These are phyloP conservation scores for Apiospora arundinis DNA, from an alignment of 2,329 filamentous ascomycete species.

Conservation along the genomic window DNA sequence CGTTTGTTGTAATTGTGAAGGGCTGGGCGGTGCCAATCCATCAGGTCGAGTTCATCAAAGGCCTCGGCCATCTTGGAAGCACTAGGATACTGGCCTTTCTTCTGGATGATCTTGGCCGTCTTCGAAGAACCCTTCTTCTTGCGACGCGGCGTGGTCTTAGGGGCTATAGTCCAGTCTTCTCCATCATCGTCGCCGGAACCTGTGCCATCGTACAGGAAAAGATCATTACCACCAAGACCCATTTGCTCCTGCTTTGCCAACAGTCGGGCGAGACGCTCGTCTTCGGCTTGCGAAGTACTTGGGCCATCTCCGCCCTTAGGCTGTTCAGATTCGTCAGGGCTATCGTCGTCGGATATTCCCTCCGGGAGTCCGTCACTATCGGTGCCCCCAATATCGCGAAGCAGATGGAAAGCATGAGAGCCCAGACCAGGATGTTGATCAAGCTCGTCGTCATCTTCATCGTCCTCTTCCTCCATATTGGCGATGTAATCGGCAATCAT, in stretches of 20 bases:
- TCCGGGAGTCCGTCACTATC: slow-evolving; percentile 46
- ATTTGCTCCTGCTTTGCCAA: slow-evolving; percentile 68
- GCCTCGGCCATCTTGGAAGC: slow-evolving; percentile 52
- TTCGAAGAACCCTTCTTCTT: slow-evolving; percentile 38
- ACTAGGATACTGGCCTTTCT: slow-evolving; percentile 44
- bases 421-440: slow-evolving; percentile 31
- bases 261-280: slow-evolving; percentile 67
- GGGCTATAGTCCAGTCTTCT: slow-evolving; percentile 35
- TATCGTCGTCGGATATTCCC: slow-evolving; percentile 39
- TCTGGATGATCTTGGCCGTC: slow-evolving; percentile 34
- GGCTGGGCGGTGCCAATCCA: slow-evolving; percentile 79
- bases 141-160: slow-evolving; percentile 33
- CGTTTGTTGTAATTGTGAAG: slow-evolving; percentile 60
- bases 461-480: slow-evolving; percentile 57
- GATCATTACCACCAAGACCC: slow-evolving; percentile 64
- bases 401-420: slow-evolving; percentile 36
- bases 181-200: slow-evolving; percentile 44
- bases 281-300: slow-evolving; percentile 48
- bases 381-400: slow-evolving; percentile 51
- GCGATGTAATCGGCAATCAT: slow-evolving; percentile 74
- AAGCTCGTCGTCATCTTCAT: slow-evolving; percentile 36
- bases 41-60: slow-evolving; percentile 79
- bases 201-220: slow-evolving; percentile 61
- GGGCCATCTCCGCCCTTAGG: slow-evolving; percentile 48
- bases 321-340: slow-evolving; percentile 41